phyloP scores from a whole-genome alignment of 2,329 filamentous ascomycete species.

The Colletotrichum sp. region DNA sequence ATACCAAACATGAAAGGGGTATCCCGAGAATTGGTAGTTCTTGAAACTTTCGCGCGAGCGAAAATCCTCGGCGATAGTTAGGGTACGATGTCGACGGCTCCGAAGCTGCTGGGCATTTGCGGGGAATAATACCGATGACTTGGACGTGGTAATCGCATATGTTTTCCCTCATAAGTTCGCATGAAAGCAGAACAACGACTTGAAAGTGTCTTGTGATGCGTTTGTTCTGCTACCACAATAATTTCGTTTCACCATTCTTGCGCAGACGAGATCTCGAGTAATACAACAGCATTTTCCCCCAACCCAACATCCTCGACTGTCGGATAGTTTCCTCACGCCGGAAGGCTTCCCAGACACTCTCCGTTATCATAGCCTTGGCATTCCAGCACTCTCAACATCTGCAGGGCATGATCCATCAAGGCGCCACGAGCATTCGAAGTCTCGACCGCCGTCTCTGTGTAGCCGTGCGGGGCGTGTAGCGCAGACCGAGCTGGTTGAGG shows the following conservation, averaged over 20 bases:
- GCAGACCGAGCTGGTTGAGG: neutral
- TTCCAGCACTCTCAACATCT: neutral
- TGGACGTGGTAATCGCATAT: neutral
- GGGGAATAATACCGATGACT: neutral
- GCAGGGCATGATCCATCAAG: neutral
- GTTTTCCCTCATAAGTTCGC: too few relatives aligned
- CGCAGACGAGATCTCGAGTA: neutral
- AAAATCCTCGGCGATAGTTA: fast-evolving
- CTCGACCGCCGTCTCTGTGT: neutral
- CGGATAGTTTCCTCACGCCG: neutral
- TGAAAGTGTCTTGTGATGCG: too few relatives aligned
- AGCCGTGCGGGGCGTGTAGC: neutral
- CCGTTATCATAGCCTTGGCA: fast-evolving
- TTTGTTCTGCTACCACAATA: neutral
- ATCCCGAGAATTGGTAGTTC: fast-evolving
- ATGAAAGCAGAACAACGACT: neutral
- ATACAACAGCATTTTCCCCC: neutral
- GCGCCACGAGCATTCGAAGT: neutral
- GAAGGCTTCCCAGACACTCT: fast-evolving
- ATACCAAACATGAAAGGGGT: fast-evolving
- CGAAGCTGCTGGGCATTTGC: neutral
- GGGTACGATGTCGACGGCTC: neutral
- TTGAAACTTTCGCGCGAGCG: neutral
- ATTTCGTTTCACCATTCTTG: neutral
- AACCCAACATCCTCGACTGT: fast-evolving